Base-by-base conservation (phyloP, 1,139 yeast species). In the Geotrichum carabidarum region DNA sequence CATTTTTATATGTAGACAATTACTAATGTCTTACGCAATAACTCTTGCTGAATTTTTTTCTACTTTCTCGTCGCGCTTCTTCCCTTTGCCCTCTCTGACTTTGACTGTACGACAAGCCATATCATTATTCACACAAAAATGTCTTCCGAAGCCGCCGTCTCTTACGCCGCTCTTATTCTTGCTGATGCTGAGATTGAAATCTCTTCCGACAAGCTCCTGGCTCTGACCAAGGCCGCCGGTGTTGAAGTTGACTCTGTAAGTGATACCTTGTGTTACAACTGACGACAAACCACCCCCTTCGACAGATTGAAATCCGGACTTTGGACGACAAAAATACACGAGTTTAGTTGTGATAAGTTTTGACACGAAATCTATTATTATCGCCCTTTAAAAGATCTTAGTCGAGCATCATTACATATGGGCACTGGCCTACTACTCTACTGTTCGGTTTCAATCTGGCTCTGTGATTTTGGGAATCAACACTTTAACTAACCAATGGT, bases 101-200 rank as follows among this genome's bases (percentile, higher is more conserved):
- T n/a, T 37, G 34, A 18, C 44, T 11, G 44, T 8, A 42, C 44
- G 44, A 22, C 44, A 22, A 42, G 31, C 22, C 44, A 40, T 17
- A 40, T 14, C 44, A 42, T n/a, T 48, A 54, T 37, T 44, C 22
- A 50, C 45, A 50, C 43, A 42, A 59, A 53, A 60, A 64, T 64
- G 67, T 64, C 67, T 58, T 58, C 71, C 54, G 74, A 71, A 63
- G 69, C 72, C 62, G 70, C 71, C 60, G 72, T 71, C 59, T 71
- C 71, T 61, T 62, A 68, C 73, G 96, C 97, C 75, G 93, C 96
- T 75, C 86, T 90, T 78, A 89, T 90, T 81, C 83, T 90, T 78
- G 95, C 96, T 68, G 97, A 90, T 77, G 86, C 96, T 69, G 96
- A 89, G 73, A 79, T 87, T 74, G 96, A 87, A 78, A 82, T 89